Conservation (phyloP, 352 stramenopile genomes). For the Pythium biforme region DNA sequence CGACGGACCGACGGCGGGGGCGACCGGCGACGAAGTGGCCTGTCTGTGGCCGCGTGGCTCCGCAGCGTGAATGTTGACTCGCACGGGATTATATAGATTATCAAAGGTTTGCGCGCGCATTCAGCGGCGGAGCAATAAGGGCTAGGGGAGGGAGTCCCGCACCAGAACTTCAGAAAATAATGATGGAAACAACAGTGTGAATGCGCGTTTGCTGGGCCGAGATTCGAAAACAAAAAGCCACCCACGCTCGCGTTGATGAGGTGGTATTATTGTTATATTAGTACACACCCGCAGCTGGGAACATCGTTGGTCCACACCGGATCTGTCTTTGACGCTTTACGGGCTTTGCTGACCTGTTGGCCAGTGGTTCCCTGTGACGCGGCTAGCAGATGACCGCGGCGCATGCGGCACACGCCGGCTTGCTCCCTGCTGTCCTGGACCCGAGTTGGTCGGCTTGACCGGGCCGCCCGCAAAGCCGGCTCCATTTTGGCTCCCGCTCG, state of each 20-base stretch:
- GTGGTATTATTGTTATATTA: neutral
- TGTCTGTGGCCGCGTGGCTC: conserved; percentile 7
- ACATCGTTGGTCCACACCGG: too few species aligned
- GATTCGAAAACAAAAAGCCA: neutral
- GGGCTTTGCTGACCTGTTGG: neutral
- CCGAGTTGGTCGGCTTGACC: too few species aligned
- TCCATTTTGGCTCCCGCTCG: too few species aligned
- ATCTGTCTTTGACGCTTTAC: neutral
- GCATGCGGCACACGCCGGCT: neutral
- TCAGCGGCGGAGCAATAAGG: conserved; percentile 7
- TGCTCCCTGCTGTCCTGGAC: too few species aligned
- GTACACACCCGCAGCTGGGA: neutral
- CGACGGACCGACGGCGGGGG: neutral
- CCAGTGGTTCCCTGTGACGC: conserved; percentile 19
- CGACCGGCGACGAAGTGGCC: neutral
- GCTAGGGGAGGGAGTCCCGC: conserved; percentile 14
- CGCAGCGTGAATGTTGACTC: conserved; percentile 16
- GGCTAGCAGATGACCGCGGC: conserved; percentile 1
- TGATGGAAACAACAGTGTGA: conserved; percentile 4
- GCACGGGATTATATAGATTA: conserved; percentile 3
- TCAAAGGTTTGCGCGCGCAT: conserved; percentile 23
- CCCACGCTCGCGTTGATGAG: too few species aligned
- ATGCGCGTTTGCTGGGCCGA: neutral
- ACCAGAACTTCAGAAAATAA: conserved; percentile 19
- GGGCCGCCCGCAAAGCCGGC: too few species aligned